Percentiles rank a stretch among this genome's conserved stretches.
These are phyloP conservation scores for Trichoderma oligosporum DNA, from an alignment of 2,329 filamentous ascomycete species.

Conservation along the genomic window DNA sequence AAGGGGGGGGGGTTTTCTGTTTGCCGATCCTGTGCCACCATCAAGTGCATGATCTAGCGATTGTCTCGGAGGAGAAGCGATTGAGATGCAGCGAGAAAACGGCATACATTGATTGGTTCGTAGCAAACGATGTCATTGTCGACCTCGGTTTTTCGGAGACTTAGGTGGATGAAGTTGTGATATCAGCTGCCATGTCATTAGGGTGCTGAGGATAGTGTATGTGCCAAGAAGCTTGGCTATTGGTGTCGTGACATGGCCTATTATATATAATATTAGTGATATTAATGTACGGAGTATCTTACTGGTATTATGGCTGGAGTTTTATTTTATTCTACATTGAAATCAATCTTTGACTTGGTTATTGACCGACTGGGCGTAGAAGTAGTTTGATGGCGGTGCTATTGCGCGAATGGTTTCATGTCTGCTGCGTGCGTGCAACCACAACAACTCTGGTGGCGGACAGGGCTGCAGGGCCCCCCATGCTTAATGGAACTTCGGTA, in stretches of 20 bases:
- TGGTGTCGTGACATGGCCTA: slow-evolving; percentile 6
- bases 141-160: slow-evolving; percentile 5
- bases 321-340: too few species aligned
- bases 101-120: background rate
- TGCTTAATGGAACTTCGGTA: background rate
- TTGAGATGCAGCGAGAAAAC: background rate
- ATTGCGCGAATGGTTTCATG: too few species aligned
- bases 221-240: slow-evolving; percentile 6
- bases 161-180: too few species aligned
- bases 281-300: background rate
- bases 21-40: background rate
- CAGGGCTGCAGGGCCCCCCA: background rate
- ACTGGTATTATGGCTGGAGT: background rate
- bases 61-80: slow-evolving; percentile 17
- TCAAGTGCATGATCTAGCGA: slow-evolving; percentile 4
- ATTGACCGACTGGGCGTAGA: too few species aligned
- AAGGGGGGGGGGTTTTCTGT: background rate
- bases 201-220: background rate
- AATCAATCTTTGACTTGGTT: background rate
- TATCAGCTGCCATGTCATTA: too few species aligned
- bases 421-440: too few species aligned
- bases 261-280: background rate
- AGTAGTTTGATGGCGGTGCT: slow-evolving; percentile 1
- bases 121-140: background rate
- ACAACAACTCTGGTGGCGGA: too few species aligned